Conservation (phyloP, 1,284 basidiomycete genomes). For the Inonotus obliquus region DNA sequence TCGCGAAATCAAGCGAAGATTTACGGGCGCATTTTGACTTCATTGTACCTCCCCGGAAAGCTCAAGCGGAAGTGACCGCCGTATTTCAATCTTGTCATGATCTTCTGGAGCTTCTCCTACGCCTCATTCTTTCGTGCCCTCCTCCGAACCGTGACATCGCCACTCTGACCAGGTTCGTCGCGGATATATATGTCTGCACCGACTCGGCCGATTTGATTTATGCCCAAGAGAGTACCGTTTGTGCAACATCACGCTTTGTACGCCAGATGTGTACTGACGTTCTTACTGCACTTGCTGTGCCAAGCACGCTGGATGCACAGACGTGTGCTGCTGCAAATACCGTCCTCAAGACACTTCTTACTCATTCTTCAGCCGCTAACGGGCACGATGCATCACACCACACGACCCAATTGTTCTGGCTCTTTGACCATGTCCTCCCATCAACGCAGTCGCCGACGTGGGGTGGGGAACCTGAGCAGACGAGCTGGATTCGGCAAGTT, state of each 20-base stretch:
- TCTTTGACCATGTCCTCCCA: conserved; percentile 58
- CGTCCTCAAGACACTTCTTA: conserved; percentile 51
- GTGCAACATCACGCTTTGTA: conserved; percentile 37
- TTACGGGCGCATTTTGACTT: conserved; percentile 48
- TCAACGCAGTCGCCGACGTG: conserved; percentile 22
- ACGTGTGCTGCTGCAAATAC: conserved; percentile 39
- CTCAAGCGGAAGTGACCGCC: conserved; percentile 41
- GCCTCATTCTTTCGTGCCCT: conserved; percentile 41
- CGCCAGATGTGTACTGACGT: conserved; percentile 48
- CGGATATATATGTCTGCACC: conserved; percentile 53
- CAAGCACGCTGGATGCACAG: conserved; percentile 22
- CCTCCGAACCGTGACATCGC: conserved; percentile 47
- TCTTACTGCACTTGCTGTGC: conserved; percentile 38
- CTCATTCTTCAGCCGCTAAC: conserved; percentile 35
- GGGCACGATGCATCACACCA: conserved; percentile 52
- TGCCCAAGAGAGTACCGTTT: conserved; percentile 36
- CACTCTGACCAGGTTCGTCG: conserved; percentile 37
- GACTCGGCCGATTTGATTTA: conserved; percentile 42
- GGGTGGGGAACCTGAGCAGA: conserved; percentile 26
- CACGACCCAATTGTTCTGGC: conserved; percentile 46
- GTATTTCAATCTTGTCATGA: conserved; percentile 52
- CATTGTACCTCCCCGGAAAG: conserved; percentile 26
- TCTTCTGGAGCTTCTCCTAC: conserved; percentile 44
- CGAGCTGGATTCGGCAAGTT: conserved; percentile 46
- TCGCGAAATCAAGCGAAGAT: conserved; percentile 50